phyloP scores from a whole-genome alignment of 2,329 filamentous ascomycete genomes.

The Aspergillus carbonarius region DNA sequence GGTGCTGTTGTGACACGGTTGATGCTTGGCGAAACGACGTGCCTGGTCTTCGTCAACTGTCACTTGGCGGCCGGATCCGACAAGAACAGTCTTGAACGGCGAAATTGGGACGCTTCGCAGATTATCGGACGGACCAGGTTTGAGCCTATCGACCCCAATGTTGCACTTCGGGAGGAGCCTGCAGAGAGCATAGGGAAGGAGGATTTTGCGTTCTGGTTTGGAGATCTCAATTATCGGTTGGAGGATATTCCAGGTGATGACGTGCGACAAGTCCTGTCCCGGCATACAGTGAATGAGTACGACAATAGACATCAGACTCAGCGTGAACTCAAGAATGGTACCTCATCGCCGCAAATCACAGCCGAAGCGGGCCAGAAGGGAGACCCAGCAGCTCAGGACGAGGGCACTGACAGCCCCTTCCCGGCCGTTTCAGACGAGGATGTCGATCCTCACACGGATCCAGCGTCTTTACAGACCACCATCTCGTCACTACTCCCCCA shows the following conservation, averaged over 20 bases:
- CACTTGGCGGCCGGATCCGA: constrained; percentile 88
- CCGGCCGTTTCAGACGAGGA: constrained; percentile 56
- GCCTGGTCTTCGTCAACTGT: constrained; percentile 84
- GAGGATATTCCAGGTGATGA: constrained; percentile 87
- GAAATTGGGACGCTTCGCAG: constrained; percentile 86
- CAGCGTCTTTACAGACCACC: constrained; percentile 83
- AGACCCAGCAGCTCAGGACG: neutral
- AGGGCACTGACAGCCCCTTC: constrained; percentile 7
- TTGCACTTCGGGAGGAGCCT: constrained; percentile 56
- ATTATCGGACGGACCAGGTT: constrained; percentile 76
- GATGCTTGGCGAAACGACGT: constrained; percentile 84
- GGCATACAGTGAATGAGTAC: constrained; percentile 80
- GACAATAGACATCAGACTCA: constrained; percentile 51
- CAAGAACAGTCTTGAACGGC: constrained; percentile 71
- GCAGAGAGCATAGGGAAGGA: constrained; percentile 75
- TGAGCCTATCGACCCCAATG: constrained; percentile 67
- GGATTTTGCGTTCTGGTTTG: constrained; percentile 94
- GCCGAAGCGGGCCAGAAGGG: constrained; percentile 11
- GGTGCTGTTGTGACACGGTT: constrained; percentile 80
- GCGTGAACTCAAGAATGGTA: constrained; percentile 26
- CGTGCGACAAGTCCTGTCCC: constrained; percentile 76
- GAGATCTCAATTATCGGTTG: constrained; percentile 91
- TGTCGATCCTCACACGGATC: constrained; percentile 71
- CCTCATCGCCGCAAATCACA: constrained; percentile 13
- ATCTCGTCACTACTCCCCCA: constrained; percentile 83